Percentiles rank a stretch among this genome's conserved stretches.
Conservation (phyloP, 768 basidiomycete species). For the Kwoniella bestiolae region DNA sequence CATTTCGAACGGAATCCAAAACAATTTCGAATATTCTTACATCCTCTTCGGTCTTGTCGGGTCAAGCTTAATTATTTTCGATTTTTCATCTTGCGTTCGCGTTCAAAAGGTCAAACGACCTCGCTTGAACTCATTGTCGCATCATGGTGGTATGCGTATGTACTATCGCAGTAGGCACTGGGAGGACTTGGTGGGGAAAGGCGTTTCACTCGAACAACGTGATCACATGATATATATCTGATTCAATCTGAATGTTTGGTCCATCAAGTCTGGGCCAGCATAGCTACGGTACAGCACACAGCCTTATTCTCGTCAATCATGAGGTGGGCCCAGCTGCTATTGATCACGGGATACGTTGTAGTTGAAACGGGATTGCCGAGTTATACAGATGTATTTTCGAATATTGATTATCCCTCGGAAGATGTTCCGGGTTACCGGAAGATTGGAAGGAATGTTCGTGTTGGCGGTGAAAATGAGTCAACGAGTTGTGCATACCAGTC, state of each 20-base stretch:
- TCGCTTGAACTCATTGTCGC: conserved; percentile 1
- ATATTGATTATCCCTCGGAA: neutral
- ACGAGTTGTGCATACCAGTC: too few relatives aligned
- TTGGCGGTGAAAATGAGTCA: too few relatives aligned
- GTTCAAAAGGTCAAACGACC: neutral
- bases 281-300: too few relatives aligned
- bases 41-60: conserved; percentile 1
- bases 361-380: conserved; percentile 1
- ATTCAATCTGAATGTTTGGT: too few relatives aligned
- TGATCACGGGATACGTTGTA: conserved; percentile 2
- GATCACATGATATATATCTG: neutral
- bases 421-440: conserved; percentile 3
- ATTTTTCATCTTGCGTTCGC: too few relatives aligned
- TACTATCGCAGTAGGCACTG: neutral
- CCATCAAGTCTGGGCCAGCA: too few relatives aligned
- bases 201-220: too few relatives aligned
- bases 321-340: neutral
- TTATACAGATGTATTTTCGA: neutral
- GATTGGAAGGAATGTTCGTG: neutral
- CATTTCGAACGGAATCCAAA: conserved; percentile 7
- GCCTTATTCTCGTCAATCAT: neutral
- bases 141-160: neutral
- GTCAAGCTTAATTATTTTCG: conserved; percentile 3
- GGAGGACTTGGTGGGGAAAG: neutral
- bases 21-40: conserved; percentile 12